Evolutionary conservation across 2,329 filamentous ascomycete genomes (phyloP).

Genomic region (Fusarium globosum): DNA sequence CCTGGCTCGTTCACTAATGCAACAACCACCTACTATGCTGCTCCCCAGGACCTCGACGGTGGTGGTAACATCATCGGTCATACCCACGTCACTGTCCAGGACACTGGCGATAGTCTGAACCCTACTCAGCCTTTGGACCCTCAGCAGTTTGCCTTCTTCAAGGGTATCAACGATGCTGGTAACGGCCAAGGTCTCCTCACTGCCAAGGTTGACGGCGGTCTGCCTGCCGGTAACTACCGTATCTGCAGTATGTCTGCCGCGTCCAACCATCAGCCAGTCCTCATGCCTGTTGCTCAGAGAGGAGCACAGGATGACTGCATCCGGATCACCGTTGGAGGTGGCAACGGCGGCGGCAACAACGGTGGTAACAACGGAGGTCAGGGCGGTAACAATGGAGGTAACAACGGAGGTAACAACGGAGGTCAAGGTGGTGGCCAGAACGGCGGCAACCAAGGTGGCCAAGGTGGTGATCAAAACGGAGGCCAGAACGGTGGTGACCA

Average conservation of each 20-base stretch:
- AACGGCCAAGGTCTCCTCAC: conserved; percentile 65
- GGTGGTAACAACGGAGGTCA: neutral
- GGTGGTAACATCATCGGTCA: conserved; percentile 66
- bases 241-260: conserved; percentile 72
- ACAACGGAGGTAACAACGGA: conserved; percentile 8
- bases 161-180: conserved; percentile 72
- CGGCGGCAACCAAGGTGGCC: neutral
- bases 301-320: conserved; percentile 74
- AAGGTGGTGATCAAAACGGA: neutral
- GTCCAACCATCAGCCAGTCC: conserved; percentile 74
- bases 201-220: conserved; percentile 66
- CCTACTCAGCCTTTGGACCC: conserved; percentile 65
- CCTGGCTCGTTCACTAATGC: conserved; percentile 72
- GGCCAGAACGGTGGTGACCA: conserved; percentile 19
- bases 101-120: conserved; percentile 62
- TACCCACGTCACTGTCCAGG: conserved; percentile 69
- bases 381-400: conserved; percentile 13
- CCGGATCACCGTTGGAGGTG: conserved; percentile 65
- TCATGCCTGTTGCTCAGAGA: conserved; percentile 75
- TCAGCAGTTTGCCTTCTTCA: conserved; percentile 70
- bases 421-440: neutral
- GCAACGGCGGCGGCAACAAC: conserved; percentile 36
- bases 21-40: conserved; percentile 68
- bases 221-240: conserved; percentile 72
- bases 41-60: conserved; percentile 64